Evolutionary conservation across 768 basidiomycete genomes (phyloP).

Genomic region (Russula earlei): DNA sequence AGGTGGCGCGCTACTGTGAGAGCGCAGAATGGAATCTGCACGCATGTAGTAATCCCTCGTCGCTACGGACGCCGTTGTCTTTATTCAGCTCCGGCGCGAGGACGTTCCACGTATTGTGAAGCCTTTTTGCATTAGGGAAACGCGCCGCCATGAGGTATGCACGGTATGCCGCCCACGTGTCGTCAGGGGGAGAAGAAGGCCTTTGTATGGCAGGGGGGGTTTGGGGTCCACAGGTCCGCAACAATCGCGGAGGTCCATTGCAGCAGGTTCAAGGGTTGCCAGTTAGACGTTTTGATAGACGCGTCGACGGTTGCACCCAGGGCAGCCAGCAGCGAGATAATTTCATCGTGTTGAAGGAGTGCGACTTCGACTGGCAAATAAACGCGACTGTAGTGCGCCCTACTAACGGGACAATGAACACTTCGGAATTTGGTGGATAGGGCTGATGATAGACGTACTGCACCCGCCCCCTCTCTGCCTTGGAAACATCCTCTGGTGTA

Average conservation of each 20-base stretch:
- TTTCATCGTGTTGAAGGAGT: slow-evolving; percentile 21
- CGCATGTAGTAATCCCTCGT: background rate
- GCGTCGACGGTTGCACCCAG: slow-evolving; percentile 24
- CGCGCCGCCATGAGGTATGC: background rate
- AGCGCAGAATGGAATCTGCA: background rate
- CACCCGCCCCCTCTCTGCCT: slow-evolving; percentile 17
- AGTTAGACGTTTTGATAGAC: background rate
- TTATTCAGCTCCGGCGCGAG: background rate
- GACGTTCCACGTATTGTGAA: too few relatives aligned
- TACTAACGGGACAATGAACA: background rate
- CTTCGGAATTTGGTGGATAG: background rate
- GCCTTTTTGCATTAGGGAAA: too few relatives aligned
- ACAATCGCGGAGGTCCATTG: slow-evolving; percentile 19
- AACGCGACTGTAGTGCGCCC: background rate
- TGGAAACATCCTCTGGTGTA: slow-evolving; percentile 23
- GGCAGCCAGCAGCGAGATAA: slow-evolving; percentile 23
- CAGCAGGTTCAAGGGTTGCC: slow-evolving; percentile 14
- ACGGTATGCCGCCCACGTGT: background rate
- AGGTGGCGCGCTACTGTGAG: background rate
- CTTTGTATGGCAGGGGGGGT: background rate
- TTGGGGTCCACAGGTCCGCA: background rate
- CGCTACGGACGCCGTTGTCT: background rate
- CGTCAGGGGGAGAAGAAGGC: background rate
- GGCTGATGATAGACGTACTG: background rate
- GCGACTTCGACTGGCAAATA: slow-evolving; percentile 25